Evolutionary conservation across 129 eudicot genomes (phyloP).

Genomic region (Chrysanthemum makinoi): DNA sequence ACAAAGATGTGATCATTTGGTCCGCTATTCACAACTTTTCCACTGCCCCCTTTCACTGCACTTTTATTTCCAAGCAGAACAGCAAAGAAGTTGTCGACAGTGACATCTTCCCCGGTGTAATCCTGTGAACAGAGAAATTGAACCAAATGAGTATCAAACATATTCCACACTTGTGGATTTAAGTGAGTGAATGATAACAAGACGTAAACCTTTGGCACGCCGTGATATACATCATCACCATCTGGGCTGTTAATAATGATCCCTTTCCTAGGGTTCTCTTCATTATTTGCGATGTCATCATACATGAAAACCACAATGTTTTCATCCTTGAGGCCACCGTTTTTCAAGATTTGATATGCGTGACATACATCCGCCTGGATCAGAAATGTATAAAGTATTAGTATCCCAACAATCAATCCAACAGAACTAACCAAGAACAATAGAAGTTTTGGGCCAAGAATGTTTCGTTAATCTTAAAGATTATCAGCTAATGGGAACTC

Average conservation of each 20-base stretch:
- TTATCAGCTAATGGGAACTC: too few relatives aligned
- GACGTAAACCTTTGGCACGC: slow-evolving; percentile 81
- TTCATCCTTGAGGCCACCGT: slow-evolving; percentile 86
- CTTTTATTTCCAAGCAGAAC: slow-evolving; percentile 84
- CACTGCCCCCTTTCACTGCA: slow-evolving; percentile 82
- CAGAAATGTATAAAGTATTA: slow-evolving; percentile 4
- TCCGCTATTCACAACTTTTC: slow-evolving; percentile 87
- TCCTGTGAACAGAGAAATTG: slow-evolving; percentile 50
- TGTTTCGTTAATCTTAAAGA: too few relatives aligned
- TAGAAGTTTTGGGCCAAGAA: slow-evolving; percentile 2
- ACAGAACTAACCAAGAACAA: neutral
- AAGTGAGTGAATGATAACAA: neutral
- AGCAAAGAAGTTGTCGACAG: slow-evolving; percentile 68
- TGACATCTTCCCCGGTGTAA: slow-evolving; percentile 72
- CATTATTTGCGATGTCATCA: slow-evolving; percentile 82
- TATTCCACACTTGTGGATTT: neutral
- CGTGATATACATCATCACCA: slow-evolving; percentile 83
- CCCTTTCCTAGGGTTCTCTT: slow-evolving; percentile 87
- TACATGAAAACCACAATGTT: slow-evolving; percentile 91
- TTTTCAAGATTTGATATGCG: slow-evolving; percentile 77
- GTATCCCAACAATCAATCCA: slow-evolving; percentile 1
- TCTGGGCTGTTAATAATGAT: slow-evolving; percentile 77
- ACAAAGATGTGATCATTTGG: slow-evolving; percentile 91
- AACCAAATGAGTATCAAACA: slow-evolving; percentile 18
- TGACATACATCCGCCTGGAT: slow-evolving; percentile 67